phyloP scores from a whole-genome alignment of 2,329 filamentous ascomycete genomes.

The Plectosphaerella sp. region DNA sequence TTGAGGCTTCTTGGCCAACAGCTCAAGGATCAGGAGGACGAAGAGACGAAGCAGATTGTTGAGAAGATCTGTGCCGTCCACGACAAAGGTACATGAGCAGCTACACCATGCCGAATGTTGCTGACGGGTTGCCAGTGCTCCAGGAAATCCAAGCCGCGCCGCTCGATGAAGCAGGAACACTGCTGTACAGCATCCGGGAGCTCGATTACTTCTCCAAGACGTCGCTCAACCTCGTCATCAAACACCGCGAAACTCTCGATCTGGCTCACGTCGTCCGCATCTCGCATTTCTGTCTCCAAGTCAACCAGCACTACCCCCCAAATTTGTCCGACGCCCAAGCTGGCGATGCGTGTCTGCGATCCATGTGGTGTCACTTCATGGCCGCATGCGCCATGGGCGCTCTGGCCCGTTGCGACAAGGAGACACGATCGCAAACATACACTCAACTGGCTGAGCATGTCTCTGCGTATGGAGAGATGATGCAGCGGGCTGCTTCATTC shows the following conservation, averaged over 20 bases:
- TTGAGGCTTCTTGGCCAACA: neutral
- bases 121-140: slow-evolving; percentile 26
- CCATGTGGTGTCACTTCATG: slow-evolving; percentile 69
- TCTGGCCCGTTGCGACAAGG: slow-evolving; percentile 47
- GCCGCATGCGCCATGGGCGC: slow-evolving; percentile 46
- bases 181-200: slow-evolving; percentile 58
- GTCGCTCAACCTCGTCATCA: slow-evolving; percentile 72
- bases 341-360: slow-evolving; percentile 51
- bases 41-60: neutral
- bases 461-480: slow-evolving; percentile 46
- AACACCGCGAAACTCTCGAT: slow-evolving; percentile 51
- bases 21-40: neutral
- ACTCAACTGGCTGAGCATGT: slow-evolving; percentile 56
- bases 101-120: slow-evolving; percentile 6
- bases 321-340: slow-evolving; percentile 35
- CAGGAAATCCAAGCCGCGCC: slow-evolving; percentile 34
- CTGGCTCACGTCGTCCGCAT: slow-evolving; percentile 52
- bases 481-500: slow-evolving; percentile 34
- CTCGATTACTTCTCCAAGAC: slow-evolving; percentile 83
- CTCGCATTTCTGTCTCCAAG: slow-evolving; percentile 44
- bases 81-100: neutral
- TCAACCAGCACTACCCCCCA: slow-evolving; percentile 46
- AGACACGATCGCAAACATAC: slow-evolving; percentile 57
- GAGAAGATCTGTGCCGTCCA: neutral
- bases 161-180: slow-evolving; percentile 34